Evolutionary conservation across 345 rosid species (phyloP), one percentile per base, ranked within the genome.

Genomic region (Ricinus communis): DNA sequence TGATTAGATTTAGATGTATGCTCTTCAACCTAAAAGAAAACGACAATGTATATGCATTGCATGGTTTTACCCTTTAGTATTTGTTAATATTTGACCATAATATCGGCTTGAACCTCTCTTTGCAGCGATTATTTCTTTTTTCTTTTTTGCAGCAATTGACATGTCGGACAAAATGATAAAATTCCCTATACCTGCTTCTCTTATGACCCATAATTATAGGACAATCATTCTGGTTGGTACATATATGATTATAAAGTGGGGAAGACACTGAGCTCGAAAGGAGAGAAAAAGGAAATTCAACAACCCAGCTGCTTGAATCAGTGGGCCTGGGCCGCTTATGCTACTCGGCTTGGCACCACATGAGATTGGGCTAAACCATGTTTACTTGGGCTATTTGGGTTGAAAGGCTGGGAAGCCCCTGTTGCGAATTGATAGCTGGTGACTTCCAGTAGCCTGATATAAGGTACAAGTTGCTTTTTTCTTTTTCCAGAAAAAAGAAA

Each of bases 1-100:
- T 72, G 45, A 72, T 64, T 72, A 64, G 56, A 53, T 46, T 64
- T 64, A 9, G 52, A 43, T 22, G 1, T 40, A 14, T 59, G 24
- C 40, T 33, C 25, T 2, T 8, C 24, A 58, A 18, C 15, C 28
- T 33, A 15, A 56, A 12, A 58, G 46, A 24, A 53, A 18, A 66
- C 13, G 47, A n/a, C n/a, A n/a, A n/a, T n/a, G n/a, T n/a, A n/a
- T n/a, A n/a, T 27, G 4, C 0, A 13, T n/a, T 38, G 11, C 46
- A 52, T 40, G 47, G 15, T 0, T 3, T 13, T 36, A 40, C n/a
- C n/a, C n/a, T n/a, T n/a, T n/a, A n/a, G n/a, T n/a, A n/a, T n/a
- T n/a, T n/a, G n/a, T n/a, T n/a, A n/a, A n/a, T n/a, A n/a, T n/a
- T n/a, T n/a, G n/a, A n/a, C n/a, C n/a, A n/a, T n/a, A n/a, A n/a